Evolutionary conservation across 2,329 filamentous ascomycete species (phyloP).

Genomic region (Fusarium heterosporum): DNA sequence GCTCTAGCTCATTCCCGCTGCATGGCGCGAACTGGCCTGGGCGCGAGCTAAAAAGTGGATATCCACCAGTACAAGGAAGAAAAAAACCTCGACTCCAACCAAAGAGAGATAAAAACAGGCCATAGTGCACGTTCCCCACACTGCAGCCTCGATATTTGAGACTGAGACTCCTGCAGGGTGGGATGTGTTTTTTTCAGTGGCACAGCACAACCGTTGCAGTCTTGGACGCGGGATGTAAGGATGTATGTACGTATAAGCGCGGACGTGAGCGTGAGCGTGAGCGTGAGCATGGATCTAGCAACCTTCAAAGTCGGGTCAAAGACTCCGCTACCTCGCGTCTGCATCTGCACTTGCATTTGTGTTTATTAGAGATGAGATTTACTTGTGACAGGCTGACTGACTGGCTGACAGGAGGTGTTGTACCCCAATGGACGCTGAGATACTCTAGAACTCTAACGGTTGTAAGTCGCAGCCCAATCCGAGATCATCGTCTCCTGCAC

Average conservation of each 20-base stretch:
- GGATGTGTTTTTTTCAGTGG: constrained; percentile 19
- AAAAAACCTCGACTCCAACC: constrained; percentile 18
- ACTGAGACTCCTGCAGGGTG: background rate
- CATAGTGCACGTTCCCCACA: constrained; percentile 35
- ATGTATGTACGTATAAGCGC: constrained; percentile 17
- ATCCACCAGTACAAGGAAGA: constrained; percentile 1
- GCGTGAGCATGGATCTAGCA: constrained; percentile 14
- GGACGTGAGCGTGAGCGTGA: constrained; percentile 25
- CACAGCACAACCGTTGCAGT: background rate
- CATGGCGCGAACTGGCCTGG: constrained; percentile 34
- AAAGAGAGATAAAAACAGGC: constrained; percentile 34
- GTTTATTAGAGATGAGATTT: constrained; percentile 20
- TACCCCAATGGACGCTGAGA: constrained; percentile 8
- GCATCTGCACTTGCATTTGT: constrained; percentile 33
- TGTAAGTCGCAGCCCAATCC: background rate
- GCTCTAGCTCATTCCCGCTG: constrained; percentile 17
- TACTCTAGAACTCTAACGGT: background rate
- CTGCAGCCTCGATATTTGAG: background rate
- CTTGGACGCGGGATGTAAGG: constrained; percentile 18
- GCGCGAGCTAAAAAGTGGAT: constrained; percentile 28
- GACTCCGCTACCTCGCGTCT: constrained; percentile 36
- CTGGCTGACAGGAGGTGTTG: too few species aligned
- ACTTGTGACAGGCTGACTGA: constrained; percentile 20
- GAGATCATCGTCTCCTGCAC: constrained; percentile 24
- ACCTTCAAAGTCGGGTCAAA: constrained; percentile 11